These are phyloP conservation scores for Phytopythium aichiense DNA, from an alignment of 352 stramenopile species.

Conservation along the genomic window DNA sequence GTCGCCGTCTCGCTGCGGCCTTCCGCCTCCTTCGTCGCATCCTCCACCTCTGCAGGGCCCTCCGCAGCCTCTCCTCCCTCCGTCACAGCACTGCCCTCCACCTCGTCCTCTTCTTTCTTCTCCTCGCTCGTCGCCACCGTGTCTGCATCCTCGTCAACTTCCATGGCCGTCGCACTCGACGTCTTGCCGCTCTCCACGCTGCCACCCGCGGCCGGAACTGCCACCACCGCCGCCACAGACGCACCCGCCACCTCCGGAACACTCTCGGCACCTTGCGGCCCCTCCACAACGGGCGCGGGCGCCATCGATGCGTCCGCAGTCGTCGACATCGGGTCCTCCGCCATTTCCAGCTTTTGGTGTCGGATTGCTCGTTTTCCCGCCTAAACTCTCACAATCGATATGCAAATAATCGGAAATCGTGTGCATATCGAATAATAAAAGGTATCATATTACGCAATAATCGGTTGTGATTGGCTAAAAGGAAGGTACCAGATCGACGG, in stretches of 20 bases:
- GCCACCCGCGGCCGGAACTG: neutral
- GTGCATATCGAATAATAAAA: neutral
- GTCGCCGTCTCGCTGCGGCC: constrained; percentile 1
- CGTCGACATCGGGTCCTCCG: constrained; percentile 1
- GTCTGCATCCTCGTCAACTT: neutral
- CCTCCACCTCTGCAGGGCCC: neutral
- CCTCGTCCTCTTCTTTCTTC: no score
- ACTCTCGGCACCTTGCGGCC: neutral
- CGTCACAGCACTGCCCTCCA: neutral
- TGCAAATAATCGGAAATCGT: neutral
- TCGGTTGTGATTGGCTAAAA: neutral
- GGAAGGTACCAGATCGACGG: neutral
- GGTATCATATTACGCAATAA: neutral
- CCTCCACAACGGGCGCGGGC: neutral
- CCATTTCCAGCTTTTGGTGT: neutral
- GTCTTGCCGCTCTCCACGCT: neutral
- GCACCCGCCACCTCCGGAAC: neutral
- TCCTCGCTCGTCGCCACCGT: neutral
- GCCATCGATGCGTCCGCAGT: neutral
- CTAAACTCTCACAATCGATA: neutral
- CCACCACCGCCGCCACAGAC: neutral
- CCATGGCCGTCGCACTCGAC: neutral
- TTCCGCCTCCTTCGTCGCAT: constrained; percentile 2
- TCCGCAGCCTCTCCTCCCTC: neutral
- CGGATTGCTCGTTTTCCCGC: constrained; percentile 3